These are phyloP conservation scores for Alternaria sp. DNA, from an alignment of 2,329 filamentous ascomycete genomes.

Conservation along the genomic window DNA sequence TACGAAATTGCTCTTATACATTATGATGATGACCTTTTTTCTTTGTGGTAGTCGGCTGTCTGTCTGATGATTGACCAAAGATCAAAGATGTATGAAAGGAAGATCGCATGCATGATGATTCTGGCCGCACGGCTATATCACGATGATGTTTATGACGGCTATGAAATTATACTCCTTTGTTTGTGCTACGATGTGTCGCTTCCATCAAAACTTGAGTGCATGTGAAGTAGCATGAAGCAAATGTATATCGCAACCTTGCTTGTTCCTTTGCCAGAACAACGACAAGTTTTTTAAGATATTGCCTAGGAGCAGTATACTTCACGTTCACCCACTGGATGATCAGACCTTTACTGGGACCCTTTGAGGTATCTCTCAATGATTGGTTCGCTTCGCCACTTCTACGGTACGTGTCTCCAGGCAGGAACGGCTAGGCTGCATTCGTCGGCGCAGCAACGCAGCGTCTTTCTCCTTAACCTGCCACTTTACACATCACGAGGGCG, in stretches of 20 bases:
- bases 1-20: constrained; percentile 6
- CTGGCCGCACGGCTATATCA: constrained; percentile 25
- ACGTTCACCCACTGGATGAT: too few relatives aligned
- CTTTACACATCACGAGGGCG: not conserved
- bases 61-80: constrained; percentile 19
- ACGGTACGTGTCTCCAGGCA: too few relatives aligned
- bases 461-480: not conserved
- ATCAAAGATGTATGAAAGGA: constrained; percentile 27
- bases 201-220: too few relatives aligned
- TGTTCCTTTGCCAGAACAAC: too few relatives aligned
- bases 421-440: not conserved
- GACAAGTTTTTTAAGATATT: too few relatives aligned
- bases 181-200: not conserved
- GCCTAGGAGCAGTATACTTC: too few relatives aligned
- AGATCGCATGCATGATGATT: constrained; percentile 6
- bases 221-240: too few relatives aligned
- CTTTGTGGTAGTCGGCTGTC: not conserved
- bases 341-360: too few relatives aligned
- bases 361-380: not conserved
- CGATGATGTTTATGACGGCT: constrained; percentile 18
- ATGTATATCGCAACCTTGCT: too few relatives aligned
- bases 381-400: not conserved
- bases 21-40: constrained; percentile 6
- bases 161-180: constrained; percentile 19
- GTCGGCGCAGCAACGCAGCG: not conserved